Evolutionary conservation across 1,139 yeast species (phyloP).

Genomic region (Taphrina betulina): DNA sequence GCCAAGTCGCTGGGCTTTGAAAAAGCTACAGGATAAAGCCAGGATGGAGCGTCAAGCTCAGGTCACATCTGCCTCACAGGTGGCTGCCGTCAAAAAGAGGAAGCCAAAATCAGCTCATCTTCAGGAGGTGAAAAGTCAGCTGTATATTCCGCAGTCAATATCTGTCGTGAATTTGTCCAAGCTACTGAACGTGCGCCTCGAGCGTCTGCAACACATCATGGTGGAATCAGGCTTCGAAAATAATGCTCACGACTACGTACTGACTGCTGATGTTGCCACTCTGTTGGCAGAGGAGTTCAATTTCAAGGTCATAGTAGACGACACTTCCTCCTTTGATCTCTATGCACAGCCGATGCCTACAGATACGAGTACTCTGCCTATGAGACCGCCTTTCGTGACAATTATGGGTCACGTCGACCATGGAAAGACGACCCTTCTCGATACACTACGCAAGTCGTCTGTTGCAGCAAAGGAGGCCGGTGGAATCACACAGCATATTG

Average conservation of each 20-base stretch:
- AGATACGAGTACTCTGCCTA: constrained; percentile 52
- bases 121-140: constrained; percentile 25
- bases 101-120: constrained; percentile 19
- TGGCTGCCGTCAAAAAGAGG: background rate
- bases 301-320: constrained; percentile 58
- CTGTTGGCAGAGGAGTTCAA: constrained; percentile 88
- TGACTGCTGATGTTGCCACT: constrained; percentile 65
- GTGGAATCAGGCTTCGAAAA: constrained; percentile 72
- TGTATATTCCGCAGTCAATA: constrained; percentile 58
- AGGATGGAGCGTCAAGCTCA: constrained; percentile 8
- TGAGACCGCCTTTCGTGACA: constrained; percentile 91
- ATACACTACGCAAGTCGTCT: constrained; percentile 76
- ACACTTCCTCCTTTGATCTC: constrained; percentile 63
- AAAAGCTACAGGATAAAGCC: constrained; percentile 4
- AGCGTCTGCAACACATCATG: constrained; percentile 59
- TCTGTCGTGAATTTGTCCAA: constrained; percentile 76
- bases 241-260: constrained; percentile 62
- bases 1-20: constrained; percentile 10
- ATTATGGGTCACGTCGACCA: constrained; percentile 99
- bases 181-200: constrained; percentile 61
- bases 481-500: constrained; percentile 97
- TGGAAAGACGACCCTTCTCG: constrained; percentile 93
- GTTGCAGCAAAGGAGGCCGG: constrained; percentile 87
- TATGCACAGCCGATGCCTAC: constrained; percentile 49
- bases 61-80: no score